A percentile compares a stretch with the other conserved stretches of the same genome.
Conservation (phyloP, 306 rosid genomes). For the Cucurbita ficifolia region DNA sequence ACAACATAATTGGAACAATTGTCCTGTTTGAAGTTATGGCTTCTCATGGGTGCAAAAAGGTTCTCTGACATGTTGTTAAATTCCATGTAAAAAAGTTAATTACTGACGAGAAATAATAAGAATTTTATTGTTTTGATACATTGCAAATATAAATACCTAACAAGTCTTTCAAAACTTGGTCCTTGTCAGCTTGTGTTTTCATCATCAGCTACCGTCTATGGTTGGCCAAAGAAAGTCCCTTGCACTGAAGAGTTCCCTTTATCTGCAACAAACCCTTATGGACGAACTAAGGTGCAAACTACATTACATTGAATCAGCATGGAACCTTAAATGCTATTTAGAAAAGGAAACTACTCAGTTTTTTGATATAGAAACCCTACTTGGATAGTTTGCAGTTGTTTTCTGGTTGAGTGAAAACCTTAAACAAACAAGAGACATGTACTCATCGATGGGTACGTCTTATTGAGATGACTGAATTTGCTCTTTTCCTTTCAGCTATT, state of each 20-base stretch:
- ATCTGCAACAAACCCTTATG: constrained; percentile 76
- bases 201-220: constrained; percentile 97
- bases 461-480: constrained; percentile 9
- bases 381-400: background rate
- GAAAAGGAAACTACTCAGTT: background rate
- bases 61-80: constrained; percentile 3
- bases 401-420: background rate
- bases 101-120: background rate
- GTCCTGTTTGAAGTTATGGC: constrained; percentile 94
- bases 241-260: constrained; percentile 95
- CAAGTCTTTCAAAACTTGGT: constrained; percentile 6
- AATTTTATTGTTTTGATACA: too few relatives aligned
- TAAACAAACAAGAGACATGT: too few relatives aligned
- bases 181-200: constrained; percentile 84
- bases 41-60: constrained; percentile 93
- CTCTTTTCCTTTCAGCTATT: constrained; percentile 44
- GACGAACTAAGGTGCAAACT: constrained; percentile 71
- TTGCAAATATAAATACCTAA: too few relatives aligned
- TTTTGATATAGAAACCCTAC: background rate
- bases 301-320: background rate
- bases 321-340: background rate
- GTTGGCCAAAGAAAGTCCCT: constrained; percentile 99
- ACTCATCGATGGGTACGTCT: background rate
- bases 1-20: constrained; percentile 83
- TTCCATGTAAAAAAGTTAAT: background rate